Base-by-base conservation (phyloP, 371 early-diverging fungal genomes). In the Mucor circinelloides region DNA sequence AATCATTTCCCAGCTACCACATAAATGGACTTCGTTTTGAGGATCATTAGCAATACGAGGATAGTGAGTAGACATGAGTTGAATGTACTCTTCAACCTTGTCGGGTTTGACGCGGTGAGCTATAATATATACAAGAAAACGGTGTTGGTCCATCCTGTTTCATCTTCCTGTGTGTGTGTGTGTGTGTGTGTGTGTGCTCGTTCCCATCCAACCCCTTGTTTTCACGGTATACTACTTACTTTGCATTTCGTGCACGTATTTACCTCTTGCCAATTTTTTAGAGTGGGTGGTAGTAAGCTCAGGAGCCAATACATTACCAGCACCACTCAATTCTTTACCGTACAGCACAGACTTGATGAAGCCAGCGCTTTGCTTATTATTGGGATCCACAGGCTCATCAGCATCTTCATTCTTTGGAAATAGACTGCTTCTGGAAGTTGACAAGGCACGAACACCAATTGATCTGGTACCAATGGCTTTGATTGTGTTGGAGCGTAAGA, bases 31-130 rank as follows among this genome's bases (percentile, higher is more conserved):
- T 32, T 87, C 80, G 64, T 91, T 92, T 31, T 84, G 77, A 21
- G 88, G 90, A 63, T 91, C 87, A 58, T 90, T 86, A 50, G 90
- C 90, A 48, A 96, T 85, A 31, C 84, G 81, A 5, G 95, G 92
- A 67, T 91, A 94, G 63, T 90, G 86, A 56, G 85, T 85, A 12
- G 90, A 65, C 88, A 90, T 73, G 6, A 93, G 75, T 13, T 81
- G 79, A 28, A 86, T 86, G 79, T 97, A 97, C 67, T 95, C 95
- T 4, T 92, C 91, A 36, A 91, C 87, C 60, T 89, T 82, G 28
- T 95, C 95, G 2, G 97, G 95, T 69, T 88, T 91, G 42, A 96
- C 91, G 19, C 85, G 81, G 67, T 97, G 97, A 54, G 85, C 91
- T 92, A 59, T 31, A 38, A 21, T 27, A 50, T 4, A n/a, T n/a